Evolutionary conservation across 495 filamentous ascomycete genomes (phyloP).

Genomic region (Coniosporium apollinis): DNA sequence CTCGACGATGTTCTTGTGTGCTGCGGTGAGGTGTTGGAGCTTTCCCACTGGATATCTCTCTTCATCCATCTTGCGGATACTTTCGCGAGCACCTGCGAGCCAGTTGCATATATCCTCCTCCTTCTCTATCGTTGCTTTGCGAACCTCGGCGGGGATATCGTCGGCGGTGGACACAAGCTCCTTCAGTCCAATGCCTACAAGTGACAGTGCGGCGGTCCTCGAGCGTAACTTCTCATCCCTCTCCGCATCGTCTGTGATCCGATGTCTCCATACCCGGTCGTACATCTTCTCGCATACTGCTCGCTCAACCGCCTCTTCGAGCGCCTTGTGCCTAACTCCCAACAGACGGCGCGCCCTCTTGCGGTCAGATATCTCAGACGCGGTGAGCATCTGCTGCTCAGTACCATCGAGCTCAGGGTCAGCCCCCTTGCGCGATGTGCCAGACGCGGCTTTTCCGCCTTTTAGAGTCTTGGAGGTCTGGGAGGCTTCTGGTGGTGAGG

Average conservation of each 20-base stretch:
- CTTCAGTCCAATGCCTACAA: conserved; percentile 75
- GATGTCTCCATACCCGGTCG: conserved; percentile 74
- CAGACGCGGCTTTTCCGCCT: conserved; percentile 2
- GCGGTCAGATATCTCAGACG: conserved; percentile 62
- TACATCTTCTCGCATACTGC: conserved; percentile 79
- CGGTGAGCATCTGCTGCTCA: conserved; percentile 85
- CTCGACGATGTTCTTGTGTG: conserved; percentile 91
- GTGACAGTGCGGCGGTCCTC: conserved; percentile 74
- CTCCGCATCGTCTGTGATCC: conserved; percentile 83
- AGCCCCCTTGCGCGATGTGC: background rate
- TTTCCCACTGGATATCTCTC: conserved; percentile 81
- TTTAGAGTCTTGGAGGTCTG: conserved; percentile 33
- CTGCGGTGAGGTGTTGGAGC: conserved; percentile 69
- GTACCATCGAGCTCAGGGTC: background rate
- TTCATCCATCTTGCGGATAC: conserved; percentile 68
- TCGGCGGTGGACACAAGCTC: conserved; percentile 41
- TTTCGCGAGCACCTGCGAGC: conserved; percentile 56
- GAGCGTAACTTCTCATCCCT: conserved; percentile 89
- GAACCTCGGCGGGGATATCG: conserved; percentile 18
- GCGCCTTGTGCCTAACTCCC: conserved; percentile 52
- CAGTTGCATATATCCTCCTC: conserved; percentile 55
- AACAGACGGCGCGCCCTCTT: conserved; percentile 61
- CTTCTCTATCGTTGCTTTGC: conserved; percentile 35
- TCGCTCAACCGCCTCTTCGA: conserved; percentile 89
- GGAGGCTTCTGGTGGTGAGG: conserved; percentile 24